Evolutionary conservation across 345 rosid species (phyloP), one percentile per base, ranked within the genome.

Genomic region (Microthlaspi erraticum): DNA sequence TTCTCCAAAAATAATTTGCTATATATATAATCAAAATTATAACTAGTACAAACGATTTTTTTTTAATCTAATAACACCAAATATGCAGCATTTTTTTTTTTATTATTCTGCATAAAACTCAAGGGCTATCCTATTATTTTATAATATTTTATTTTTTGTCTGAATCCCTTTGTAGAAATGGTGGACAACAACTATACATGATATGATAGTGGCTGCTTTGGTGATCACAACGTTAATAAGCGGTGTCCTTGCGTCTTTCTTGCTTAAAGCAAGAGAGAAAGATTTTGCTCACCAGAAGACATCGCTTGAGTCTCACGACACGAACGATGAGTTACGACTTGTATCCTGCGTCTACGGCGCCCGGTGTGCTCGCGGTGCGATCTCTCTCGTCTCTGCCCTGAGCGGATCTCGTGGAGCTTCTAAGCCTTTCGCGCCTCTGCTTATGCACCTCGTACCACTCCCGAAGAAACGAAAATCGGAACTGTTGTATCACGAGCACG

Each of bases 371-470:
- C 80, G 91, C 0, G 90, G 87, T 0, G 64, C 83, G 7, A 60
- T 91, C 13, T 84, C 83, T 20, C 72, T 93, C 16, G 36, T 79
- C 57, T 81, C 87, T 0, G 83, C 92, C 46, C 59, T 87, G 9
- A 57, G 78, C 13, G 91, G 88, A 16, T 82, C 85, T 45, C 44
- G 14, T 42, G 50, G 14, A 39, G 64, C 56, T 3, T 67, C 84
- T 4, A 71, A 81, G 4, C 84, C 88, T 0, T 70, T 85, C 72
- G 61, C 80, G 3, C 80, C 98, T 8, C 81, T 86, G 73, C 71
- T 93, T 72, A 79, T 83, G 83, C 96, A 93, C 75, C 82, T 91
- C 2, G 93, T 89, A 16, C 96, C 92, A 50, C 92, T 91, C 56
- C 93, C 92, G 0, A 86, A 81, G 80, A 87, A 82, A 64, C 74